A percentile compares a stretch with the other conserved stretches of the same genome.
Conservation (phyloP, 495 filamentous ascomycete genomes). For the Astrothelium macrocarpum region DNA sequence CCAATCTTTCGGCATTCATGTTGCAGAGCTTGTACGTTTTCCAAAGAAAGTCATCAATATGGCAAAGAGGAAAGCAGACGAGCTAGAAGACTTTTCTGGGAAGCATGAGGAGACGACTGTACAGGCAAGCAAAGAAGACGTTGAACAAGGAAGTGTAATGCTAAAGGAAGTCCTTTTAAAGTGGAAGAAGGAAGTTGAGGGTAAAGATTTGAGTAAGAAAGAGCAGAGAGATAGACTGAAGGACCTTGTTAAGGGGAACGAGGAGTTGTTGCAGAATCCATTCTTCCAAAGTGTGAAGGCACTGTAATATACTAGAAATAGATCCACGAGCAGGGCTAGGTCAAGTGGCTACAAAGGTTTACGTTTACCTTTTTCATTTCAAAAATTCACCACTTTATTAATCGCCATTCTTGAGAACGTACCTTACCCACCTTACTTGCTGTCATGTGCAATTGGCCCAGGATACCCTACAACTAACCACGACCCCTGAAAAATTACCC, state of each 20-base stretch:
- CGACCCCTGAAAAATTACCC: not conserved
- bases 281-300: constrained; percentile 85
- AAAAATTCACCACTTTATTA: too few relatives aligned
- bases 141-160: constrained; percentile 79
- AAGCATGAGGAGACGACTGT: constrained; percentile 51
- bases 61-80: constrained; percentile 96
- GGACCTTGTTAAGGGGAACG: constrained; percentile 64
- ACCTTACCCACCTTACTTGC: too few relatives aligned
- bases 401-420: too few relatives aligned
- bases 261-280: constrained; percentile 65
- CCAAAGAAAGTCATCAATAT: constrained; percentile 95
- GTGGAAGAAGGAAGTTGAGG: constrained; percentile 81
- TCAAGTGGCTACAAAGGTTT: too few relatives aligned
- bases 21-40: constrained; percentile 96
- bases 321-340: too few relatives aligned
- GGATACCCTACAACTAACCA: not conserved
- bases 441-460: not conserved
- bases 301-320: too few relatives aligned
- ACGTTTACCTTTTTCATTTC: too few relatives aligned
- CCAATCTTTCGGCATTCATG: constrained; percentile 96
- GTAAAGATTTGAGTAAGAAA: constrained; percentile 53
- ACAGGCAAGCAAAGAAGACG: constrained; percentile 65
- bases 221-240: constrained; percentile 73
- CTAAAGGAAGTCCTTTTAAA: constrained; percentile 75
- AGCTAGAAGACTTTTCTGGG: constrained; percentile 90